phyloP scores from a whole-genome alignment of 2,329 filamentous ascomycete genomes.

The Aspergillus eucalypticola region DNA sequence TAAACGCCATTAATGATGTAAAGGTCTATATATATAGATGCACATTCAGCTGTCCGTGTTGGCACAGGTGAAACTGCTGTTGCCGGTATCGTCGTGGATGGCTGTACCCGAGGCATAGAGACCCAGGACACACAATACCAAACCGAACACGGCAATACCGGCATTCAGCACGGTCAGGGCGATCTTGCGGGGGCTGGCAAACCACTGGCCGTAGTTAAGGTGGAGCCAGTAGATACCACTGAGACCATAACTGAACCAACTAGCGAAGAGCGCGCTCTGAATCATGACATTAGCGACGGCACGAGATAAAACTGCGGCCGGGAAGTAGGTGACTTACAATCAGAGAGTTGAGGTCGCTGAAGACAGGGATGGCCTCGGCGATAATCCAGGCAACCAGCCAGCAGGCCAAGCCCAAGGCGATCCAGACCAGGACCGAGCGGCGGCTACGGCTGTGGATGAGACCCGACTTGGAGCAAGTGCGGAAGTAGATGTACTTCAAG shows the following conservation, averaged over 20 bases:
- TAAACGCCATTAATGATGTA: background rate
- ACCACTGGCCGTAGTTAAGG: slow-evolving; percentile 36
- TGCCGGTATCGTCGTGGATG: slow-evolving; percentile 27
- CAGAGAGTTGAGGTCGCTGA: slow-evolving; percentile 54
- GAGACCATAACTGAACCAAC: slow-evolving; percentile 59
- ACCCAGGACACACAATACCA: slow-evolving; percentile 28
- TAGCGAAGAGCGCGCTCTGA: slow-evolving; percentile 57
- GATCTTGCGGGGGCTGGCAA: slow-evolving; percentile 31
- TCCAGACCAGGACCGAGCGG: slow-evolving; percentile 57
- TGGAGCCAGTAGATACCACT: slow-evolving; percentile 39
- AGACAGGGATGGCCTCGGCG: slow-evolving; percentile 67
- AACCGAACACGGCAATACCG: slow-evolving; percentile 11
- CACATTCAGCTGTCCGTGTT: slow-evolving; percentile 15
- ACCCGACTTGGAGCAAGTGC: slow-evolving; percentile 61
- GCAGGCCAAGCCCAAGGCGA: slow-evolving; percentile 53
- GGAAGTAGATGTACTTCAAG: slow-evolving; percentile 64
- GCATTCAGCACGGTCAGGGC: slow-evolving; percentile 27
- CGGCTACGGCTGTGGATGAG: slow-evolving; percentile 51
- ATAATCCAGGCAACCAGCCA: slow-evolving; percentile 67
- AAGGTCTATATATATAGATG: background rate
- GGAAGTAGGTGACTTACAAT: background rate
- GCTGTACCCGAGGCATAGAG: slow-evolving; percentile 30
- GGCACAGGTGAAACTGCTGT: slow-evolving; percentile 29
- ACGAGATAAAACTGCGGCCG: background rate
- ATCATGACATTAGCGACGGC: background rate